Conservation (phyloP, 768 basidiomycete genomes). For the Trametes sanguinea region DNA sequence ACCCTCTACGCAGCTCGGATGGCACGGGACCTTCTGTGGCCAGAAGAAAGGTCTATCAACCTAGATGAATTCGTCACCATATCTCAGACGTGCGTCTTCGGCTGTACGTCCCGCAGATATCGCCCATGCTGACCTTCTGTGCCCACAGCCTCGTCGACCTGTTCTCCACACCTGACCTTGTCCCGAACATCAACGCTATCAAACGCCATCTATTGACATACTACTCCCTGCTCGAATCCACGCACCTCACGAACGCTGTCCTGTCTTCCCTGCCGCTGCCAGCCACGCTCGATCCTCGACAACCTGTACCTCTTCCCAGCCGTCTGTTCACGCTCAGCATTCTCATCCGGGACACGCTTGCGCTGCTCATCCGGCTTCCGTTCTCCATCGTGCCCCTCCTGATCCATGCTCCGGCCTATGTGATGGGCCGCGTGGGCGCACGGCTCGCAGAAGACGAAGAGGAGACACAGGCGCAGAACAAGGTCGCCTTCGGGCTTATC, state of each 20-base stretch:
- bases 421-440: conserved; percentile 76
- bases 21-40: conserved; percentile 94
- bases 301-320: conserved; percentile 73
- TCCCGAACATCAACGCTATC: conserved; percentile 58
- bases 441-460: conserved; percentile 81
- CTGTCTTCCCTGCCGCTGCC: conserved; percentile 86
- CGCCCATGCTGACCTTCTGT: conserved; percentile 12
- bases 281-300: conserved; percentile 75
- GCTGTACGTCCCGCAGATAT: conserved; percentile 6
- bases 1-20: conserved; percentile 88
- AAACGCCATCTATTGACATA: conserved; percentile 81
- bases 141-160: conserved; percentile 79
- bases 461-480: conserved; percentile 96
- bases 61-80: conserved; percentile 81
- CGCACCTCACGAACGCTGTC: conserved; percentile 82
- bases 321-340: conserved; percentile 79
- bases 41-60: conserved; percentile 70
- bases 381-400: conserved; percentile 89
- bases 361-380: conserved; percentile 72
- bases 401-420: conserved; percentile 82
- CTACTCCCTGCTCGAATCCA: conserved; percentile 80
- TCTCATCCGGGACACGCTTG: conserved; percentile 76
- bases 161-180: conserved; percentile 69
- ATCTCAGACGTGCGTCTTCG: conserved; percentile 80
- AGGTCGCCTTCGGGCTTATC: conserved; percentile 85